These are phyloP conservation scores for Avena eriantha DNA, from an alignment of 176 grass and related monocot genomes.

Conservation along the genomic window DNA sequence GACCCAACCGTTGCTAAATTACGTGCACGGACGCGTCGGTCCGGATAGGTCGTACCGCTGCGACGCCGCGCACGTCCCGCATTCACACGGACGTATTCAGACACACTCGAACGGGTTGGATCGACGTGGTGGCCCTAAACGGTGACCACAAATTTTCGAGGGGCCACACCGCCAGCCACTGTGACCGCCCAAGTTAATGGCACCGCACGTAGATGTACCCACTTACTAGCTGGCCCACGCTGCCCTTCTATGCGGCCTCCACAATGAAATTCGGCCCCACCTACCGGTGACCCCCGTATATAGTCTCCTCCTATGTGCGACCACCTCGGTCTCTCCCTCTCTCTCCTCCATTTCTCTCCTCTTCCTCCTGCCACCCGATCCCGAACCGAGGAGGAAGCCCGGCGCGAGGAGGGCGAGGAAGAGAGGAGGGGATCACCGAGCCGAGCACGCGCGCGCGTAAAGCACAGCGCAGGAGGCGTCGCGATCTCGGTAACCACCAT, in stretches of 20 bases:
- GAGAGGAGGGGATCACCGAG: slow-evolving; percentile 14
- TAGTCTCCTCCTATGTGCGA: neutral
- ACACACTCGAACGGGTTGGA: no score
- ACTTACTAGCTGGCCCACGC: slow-evolving; percentile 19
- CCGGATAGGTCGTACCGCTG: no score
- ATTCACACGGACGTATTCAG: no score
- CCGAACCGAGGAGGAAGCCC: neutral
- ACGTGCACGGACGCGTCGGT: no score
- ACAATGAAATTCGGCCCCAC: slow-evolving; percentile 25
- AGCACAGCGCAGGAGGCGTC: neutral
- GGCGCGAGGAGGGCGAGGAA: slow-evolving; percentile 39
- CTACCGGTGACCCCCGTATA: slow-evolving; percentile 42
- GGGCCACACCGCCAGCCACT: neutral
- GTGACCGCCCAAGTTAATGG: neutral
- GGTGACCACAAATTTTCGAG: neutral
- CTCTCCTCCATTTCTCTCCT: slow-evolving; percentile 25
- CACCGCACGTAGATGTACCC: neutral
- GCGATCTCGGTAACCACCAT: slow-evolving; percentile 44
- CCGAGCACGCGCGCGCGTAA: neutral
- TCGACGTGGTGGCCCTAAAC: neutral
- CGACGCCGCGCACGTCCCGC: no score
- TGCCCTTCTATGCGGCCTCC: neutral
- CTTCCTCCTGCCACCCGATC: slow-evolving; percentile 36
- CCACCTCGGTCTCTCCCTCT: neutral
- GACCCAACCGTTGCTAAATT: no score